A percentile compares a stretch with the other conserved stretches of the same genome.
Evolutionary conservation across 129 eudicot genomes (phyloP).

Genomic region (Artemisia argyi): DNA sequence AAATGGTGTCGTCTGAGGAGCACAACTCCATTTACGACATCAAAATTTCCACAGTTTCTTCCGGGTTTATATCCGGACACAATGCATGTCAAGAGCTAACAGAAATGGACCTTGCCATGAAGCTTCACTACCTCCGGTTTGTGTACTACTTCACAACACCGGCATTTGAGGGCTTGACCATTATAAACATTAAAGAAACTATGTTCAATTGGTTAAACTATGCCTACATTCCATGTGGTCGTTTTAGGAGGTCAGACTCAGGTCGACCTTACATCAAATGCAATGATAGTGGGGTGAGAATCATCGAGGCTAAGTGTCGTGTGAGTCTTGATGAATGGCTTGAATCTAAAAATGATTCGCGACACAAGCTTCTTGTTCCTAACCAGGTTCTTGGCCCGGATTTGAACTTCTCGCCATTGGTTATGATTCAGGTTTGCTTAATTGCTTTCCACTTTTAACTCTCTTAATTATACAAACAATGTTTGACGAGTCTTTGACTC

Average conservation of each 20-base stretch:
- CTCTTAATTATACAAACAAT: no score
- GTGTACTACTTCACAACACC: conserved; percentile 56
- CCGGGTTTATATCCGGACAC: conserved; percentile 46
- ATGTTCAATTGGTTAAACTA: no score
- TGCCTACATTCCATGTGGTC: conserved; percentile 53
- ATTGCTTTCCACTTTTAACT: background rate
- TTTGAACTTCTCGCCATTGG: conserved; percentile 54
- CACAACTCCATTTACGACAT: conserved; percentile 39
- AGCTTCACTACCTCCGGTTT: conserved; percentile 69
- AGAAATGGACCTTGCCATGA: conserved; percentile 75
- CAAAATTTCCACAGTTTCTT: conserved; percentile 57
- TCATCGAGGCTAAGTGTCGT: conserved; percentile 58
- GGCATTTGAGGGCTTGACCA: conserved; percentile 47
- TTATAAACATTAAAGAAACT: conserved; percentile 48
- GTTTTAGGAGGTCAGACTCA: conserved; percentile 51
- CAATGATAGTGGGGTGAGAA: conserved; percentile 79
- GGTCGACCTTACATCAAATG: conserved; percentile 74
- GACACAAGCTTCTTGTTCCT: conserved; percentile 43
- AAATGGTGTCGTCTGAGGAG: conserved; percentile 35
- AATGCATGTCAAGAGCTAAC: conserved; percentile 51
- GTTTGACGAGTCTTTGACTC: background rate
- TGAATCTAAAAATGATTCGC: conserved; percentile 36
- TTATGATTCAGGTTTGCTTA: conserved; percentile 53
- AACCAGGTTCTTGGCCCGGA: conserved; percentile 68
- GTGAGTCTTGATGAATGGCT: conserved; percentile 71